Evolutionary conservation across 2,329 filamentous ascomycete genomes (phyloP), one percentile per base, ranked within the genome.

Genomic region (Parafenestella ontariensis): DNA sequence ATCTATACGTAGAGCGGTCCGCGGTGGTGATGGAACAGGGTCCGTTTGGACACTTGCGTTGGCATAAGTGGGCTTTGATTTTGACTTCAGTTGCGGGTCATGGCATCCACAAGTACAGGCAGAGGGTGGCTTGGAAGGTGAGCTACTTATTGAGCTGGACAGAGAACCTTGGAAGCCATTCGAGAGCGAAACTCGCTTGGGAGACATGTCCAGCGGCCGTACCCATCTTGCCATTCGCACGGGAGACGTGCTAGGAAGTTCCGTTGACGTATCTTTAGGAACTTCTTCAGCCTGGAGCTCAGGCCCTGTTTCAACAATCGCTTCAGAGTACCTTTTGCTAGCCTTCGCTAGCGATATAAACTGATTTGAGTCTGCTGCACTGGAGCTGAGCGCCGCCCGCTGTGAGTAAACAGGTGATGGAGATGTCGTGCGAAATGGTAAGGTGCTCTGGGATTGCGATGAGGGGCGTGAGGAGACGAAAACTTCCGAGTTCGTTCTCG

Each of bases 1-100:
- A 41, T 68, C 50, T 11, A 65, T 55, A 4, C 51, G 60, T 7
- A 66, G 53, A 3, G 56, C 36, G 8, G 55, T 54, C 5, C 33
- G 40, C 10, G 58, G 44, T 7, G 50, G 56, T 3, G 61, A 42
- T 5, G 56, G 41, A 1, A 46, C 28, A 2, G 59, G 57, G 1
- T 66, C 58, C 8, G 71, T 74, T 51, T 74, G 71, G 0, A 67
- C 55, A 45, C 59, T 63, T 10, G 59, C 55, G 33, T 70, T 53
- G 28, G 58, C 36, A 41, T 73, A 73, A 5, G 17, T 46, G 8
- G 61, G 37, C 37, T 24, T 46, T 23, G 44, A 2, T 18, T 10
- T 18, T 5, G 49, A 20, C 1, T 23, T 13, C 5, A 49, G 26
- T 15, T 18, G 33, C 9, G 54, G 6, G 17, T 29, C 17, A 52